Base-by-base conservation (phyloP, 805 yeast genomes). In the Tetrapisispora fleetii region DNA sequence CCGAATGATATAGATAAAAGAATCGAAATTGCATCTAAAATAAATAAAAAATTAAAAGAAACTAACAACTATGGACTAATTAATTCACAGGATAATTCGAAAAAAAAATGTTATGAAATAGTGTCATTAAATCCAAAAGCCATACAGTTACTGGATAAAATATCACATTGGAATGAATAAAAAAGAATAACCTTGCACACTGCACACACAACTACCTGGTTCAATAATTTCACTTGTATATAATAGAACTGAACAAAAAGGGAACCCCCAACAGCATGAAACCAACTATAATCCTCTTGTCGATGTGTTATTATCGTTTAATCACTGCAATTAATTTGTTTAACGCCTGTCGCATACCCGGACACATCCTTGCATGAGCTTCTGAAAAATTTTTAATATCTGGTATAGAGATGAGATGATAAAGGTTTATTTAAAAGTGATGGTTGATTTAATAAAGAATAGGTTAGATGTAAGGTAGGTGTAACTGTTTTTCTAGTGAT, bases 51-150 rank as follows among this genome's bases (percentile, higher is more conserved):
- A 4, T 24, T 24, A 24, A 36, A 42, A 35, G 7, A 28, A 6
- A 33, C 33, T 16, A 24, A 24, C 4, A 28, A 42, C 16, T 33
- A 42, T 22, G 38, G 33, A 21, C 19, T 19, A 13, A 8, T 41
- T 21, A 47, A 46, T 14, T 35, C 35, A 13, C 10, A 47, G 13
- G 47, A 44, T 19, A 52, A 52, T 21, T 53, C 51, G 37, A 52
- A 43, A 30, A 40, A 27, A 35, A 50, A 42, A 39, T 57, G 58
- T 46, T 50, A 48, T 41, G 51, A 46, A 43, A 40, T 54, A 21
- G 55, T 53, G 4, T 53, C 55, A 24, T 48, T 51, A 14, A 54
- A 55, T 35, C 47, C 53, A 6, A 47, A 51, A 24, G 53, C 52
- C 28, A 47, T 56, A 16, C 39, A 48, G 40, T 42, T 56, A 17